A percentile compares a stretch with the other conserved stretches of the same genome.
Evolutionary conservation across 2,329 filamentous ascomycete species (phyloP).

Genomic region (Colletotrichum costaricense): DNA sequence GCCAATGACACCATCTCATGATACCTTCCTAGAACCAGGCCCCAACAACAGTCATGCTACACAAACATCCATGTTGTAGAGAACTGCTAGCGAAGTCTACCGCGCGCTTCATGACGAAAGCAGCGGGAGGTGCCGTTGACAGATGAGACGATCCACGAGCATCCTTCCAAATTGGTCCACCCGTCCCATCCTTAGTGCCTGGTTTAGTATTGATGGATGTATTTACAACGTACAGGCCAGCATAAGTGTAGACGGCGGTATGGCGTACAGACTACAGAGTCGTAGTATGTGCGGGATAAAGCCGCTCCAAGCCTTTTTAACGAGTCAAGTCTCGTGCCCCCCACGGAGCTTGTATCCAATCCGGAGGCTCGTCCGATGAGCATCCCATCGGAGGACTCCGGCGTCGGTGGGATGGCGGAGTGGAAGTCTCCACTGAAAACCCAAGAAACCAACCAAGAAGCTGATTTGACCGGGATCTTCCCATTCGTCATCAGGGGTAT

Average conservation of each 20-base stretch:
- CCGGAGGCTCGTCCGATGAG: neutral
- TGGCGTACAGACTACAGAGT: neutral
- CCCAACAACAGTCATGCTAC: neutral
- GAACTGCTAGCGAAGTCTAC: neutral
- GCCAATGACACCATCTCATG: neutral
- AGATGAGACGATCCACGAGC: neutral
- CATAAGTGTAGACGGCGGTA: neutral
- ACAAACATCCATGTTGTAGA: neutral
- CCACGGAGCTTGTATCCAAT: neutral
- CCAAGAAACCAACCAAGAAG: neutral
- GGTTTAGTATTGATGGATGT: neutral
- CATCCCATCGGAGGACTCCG: conserved; percentile 9
- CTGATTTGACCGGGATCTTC: neutral
- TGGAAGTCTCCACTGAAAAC: neutral
- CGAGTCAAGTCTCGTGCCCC: neutral
- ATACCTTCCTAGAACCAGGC: neutral
- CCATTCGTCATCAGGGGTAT: neutral
- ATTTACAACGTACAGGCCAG: neutral
- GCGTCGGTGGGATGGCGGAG: neutral
- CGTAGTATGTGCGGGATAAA: neutral
- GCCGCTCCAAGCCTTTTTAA: neutral
- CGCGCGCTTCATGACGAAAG: conserved; percentile 29
- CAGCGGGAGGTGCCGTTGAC: neutral
- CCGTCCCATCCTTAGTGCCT: neutral
- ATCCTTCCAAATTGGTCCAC: neutral